Evolutionary conservation across 345 rosid species (phyloP).

Genomic region (Cochlearia excelsa): DNA sequence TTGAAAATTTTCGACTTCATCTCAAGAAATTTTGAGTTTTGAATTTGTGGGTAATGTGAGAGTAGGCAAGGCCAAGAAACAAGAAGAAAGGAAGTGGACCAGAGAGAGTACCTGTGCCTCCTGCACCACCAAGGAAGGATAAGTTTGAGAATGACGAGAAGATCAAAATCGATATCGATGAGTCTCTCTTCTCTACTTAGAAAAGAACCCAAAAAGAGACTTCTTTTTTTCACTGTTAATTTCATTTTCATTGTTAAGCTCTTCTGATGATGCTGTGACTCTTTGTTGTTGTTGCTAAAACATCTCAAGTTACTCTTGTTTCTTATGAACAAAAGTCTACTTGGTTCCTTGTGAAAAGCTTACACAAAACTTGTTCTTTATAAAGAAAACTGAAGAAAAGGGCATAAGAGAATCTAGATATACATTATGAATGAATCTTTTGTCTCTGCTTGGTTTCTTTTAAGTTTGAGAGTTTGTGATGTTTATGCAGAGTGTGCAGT

Average conservation of each 20-base stretch:
- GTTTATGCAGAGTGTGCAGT: slow-evolving; percentile 45
- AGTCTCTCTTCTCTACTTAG: slow-evolving; percentile 58
- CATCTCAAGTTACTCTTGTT: slow-evolving; percentile 22
- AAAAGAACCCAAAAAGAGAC: background rate
- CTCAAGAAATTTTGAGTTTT: background rate
- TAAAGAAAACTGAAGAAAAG: background rate
- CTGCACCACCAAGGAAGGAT: slow-evolving; percentile 63
- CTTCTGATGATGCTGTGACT: slow-evolving; percentile 22
- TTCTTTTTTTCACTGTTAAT: slow-evolving; percentile 29
- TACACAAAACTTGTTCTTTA: no score
- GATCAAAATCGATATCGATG: slow-evolving; percentile 64
- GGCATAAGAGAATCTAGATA: background rate
- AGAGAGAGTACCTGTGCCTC: slow-evolving; percentile 62
- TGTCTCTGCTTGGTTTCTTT: slow-evolving; percentile 12
- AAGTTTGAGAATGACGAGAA: slow-evolving; percentile 56
- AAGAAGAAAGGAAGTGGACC: slow-evolving; percentile 93
- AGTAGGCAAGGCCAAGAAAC: slow-evolving; percentile 84
- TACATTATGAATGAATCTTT: slow-evolving; percentile 19
- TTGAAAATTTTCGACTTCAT: background rate
- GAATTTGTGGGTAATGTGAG: slow-evolving; percentile 11
- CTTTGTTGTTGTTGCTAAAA: slow-evolving; percentile 25
- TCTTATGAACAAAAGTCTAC: slow-evolving; percentile 17
- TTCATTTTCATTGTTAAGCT: background rate
- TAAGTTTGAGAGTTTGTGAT: slow-evolving; percentile 23
- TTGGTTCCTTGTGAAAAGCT: background rate